Percentiles rank a stretch among this genome's conserved stretches.
phyloP scores from a whole-genome alignment of 495 filamentous ascomycete genomes.

The Penicillium paradoxum region DNA sequence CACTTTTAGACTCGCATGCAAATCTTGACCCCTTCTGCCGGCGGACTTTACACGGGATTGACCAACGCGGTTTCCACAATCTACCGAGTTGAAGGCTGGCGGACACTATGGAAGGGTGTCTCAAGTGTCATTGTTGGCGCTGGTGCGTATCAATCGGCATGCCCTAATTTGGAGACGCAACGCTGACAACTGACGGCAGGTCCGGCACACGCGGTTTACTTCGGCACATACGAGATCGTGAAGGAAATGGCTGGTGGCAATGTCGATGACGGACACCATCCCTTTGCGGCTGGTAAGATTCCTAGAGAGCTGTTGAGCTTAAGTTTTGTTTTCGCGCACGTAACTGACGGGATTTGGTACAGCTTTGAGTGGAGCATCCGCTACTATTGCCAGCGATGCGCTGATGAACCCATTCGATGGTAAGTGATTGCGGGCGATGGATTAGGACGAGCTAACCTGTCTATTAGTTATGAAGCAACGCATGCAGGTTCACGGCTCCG shows the following conservation, averaged over 20 bases:
- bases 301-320: neutral
- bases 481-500: conserved; percentile 97
- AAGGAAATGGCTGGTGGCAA: conserved; percentile 96
- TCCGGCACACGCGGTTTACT: conserved; percentile 96
- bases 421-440: conserved; percentile 38
- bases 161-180: neutral
- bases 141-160: conserved; percentile 48
- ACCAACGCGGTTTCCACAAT: conserved; percentile 90
- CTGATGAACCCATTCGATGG: conserved; percentile 99
- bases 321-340: neutral
- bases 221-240: conserved; percentile 94
- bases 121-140: conserved; percentile 95
- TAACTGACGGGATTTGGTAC: conserved; percentile 15
- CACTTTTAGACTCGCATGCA: conserved; percentile 85
- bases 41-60: conserved; percentile 82
- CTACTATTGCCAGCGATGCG: conserved; percentile 94
- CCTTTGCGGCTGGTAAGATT: conserved; percentile 75
- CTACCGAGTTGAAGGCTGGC: conserved; percentile 77
- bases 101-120: conserved; percentile 93
- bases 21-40: conserved; percentile 81
- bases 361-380: conserved; percentile 89
- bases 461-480: conserved; percentile 91
- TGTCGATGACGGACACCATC: conserved; percentile 81
- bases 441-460: conserved; percentile 10
- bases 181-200: conserved; percentile 51